Conservation (phyloP, 768 basidiomycete species). For the Calocera cornea region DNA sequence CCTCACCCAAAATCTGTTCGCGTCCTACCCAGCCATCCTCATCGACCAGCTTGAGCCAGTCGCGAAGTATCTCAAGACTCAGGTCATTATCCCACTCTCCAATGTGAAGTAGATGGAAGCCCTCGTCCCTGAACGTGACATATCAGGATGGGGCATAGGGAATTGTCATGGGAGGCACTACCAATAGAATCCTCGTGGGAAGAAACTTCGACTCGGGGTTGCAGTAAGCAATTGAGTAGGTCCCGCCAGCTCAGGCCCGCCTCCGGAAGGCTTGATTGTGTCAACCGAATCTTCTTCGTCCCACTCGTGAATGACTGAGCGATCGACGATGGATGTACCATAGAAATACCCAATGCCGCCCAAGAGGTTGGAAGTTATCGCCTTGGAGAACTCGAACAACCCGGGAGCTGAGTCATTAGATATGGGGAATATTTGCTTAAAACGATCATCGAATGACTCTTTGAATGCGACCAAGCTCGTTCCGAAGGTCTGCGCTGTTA, state of each 20-base stretch:
- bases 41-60: conserved; percentile 84
- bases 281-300: conserved; percentile 54
- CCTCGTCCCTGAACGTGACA: conserved; percentile 63
- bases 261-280: conserved; percentile 28
- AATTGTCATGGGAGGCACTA: conserved; percentile 20
- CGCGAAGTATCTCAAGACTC: conserved; percentile 74
- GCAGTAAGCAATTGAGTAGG: conserved; percentile 72
- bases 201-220: conserved; percentile 92
- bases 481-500: conserved; percentile 49
- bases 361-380: conserved; percentile 78
- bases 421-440: conserved; percentile 55
- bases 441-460: conserved; percentile 48
- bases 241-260: conserved; percentile 39
- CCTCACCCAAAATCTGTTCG: conserved; percentile 93
- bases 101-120: conserved; percentile 85
- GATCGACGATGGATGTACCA: conserved; percentile 75
- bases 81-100: conserved; percentile 89
- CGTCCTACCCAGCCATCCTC: conserved; percentile 91
- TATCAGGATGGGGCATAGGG: not conserved
- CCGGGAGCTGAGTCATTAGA: conserved; percentile 35
- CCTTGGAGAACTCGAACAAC: conserved; percentile 59
- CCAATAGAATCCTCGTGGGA: conserved; percentile 97
- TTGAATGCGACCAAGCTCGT: conserved; percentile 54
- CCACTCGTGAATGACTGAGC: conserved; percentile 79
- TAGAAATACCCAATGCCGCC: conserved; percentile 95